Evolutionary conservation across 371 early-diverging fungal species (phyloP).

Genomic region (Lichtheimia ramosa): DNA sequence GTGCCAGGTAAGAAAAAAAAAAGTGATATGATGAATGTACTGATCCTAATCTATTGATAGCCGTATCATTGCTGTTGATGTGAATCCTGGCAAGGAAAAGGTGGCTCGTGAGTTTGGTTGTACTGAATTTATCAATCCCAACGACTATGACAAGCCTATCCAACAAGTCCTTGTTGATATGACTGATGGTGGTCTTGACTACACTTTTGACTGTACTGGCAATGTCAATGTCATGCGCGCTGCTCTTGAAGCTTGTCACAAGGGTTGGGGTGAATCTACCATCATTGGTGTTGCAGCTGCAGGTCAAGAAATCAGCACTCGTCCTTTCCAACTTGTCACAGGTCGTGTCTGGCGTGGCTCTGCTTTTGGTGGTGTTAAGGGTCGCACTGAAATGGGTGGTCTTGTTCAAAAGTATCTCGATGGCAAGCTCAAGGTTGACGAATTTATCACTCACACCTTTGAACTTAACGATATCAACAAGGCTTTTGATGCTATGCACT

Average conservation of each 20-base stretch:
- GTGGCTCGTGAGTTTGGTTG: constrained; percentile 84
- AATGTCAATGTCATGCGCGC: constrained; percentile 92
- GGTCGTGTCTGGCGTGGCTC: constrained; percentile 95
- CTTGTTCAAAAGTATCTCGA: constrained; percentile 84
- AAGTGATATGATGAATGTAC: background rate
- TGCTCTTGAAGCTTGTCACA: constrained; percentile 91
- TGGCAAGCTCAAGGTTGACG: constrained; percentile 88
- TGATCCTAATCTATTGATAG: constrained; percentile 18
- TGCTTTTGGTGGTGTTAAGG: constrained; percentile 97
- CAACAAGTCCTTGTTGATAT: constrained; percentile 86
- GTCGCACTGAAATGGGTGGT: constrained; percentile 86
- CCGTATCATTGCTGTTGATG: constrained; percentile 90
- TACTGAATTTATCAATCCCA: constrained; percentile 92
- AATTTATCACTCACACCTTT: constrained; percentile 85
- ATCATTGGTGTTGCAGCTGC: constrained; percentile 93
- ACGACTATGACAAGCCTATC: constrained; percentile 73
- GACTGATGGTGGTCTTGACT: constrained; percentile 95
- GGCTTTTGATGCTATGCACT: constrained; percentile 90
- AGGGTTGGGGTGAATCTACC: constrained; percentile 89
- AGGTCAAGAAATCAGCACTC: constrained; percentile 89
- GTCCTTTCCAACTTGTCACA: constrained; percentile 95
- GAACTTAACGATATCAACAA: constrained; percentile 85
- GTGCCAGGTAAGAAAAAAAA: constrained; percentile 54
- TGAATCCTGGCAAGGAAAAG: constrained; percentile 82
- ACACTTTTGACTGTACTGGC: constrained; percentile 94